Evolutionary conservation across 768 basidiomycete genomes (phyloP), one percentile per base, ranked within the genome.

Genomic region (Suillus subluteus): DNA sequence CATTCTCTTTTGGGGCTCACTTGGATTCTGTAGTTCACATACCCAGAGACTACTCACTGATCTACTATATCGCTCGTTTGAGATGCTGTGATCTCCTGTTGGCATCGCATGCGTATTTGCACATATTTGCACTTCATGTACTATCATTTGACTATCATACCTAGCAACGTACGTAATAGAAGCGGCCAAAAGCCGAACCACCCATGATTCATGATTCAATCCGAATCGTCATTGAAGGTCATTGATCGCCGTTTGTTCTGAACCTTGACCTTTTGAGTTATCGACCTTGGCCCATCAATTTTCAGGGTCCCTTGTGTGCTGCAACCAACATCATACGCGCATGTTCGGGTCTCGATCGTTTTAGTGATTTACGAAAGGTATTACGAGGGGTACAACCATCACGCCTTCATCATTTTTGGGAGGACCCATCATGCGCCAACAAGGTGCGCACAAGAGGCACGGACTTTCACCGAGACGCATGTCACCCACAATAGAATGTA

Each of bases 391-490:
- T 1, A 87, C 82, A 9, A 87, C 86, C 40, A 81, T 75, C 12
- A 89, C 83, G 23, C 58, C 65, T 4, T 76, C 79, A 0, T 76
- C 77, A 6, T 78, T 75, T 48, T 76, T 73, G 0, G 87, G 81
- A 66, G 79, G 76, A 15, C 92, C 92, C 86, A 94, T 88, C 66
- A 78, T 82, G 67, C 79, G 80, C 92, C 92, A 94, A 74, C 93
- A 95, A 4, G 87, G 84, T 6, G 73, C 82, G 73, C 94, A 95
- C 62, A 95, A 72, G 18, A 91, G 66, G 73, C 88, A 92, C 23
- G 92, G 93, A 71, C 87, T 92, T 74, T 95, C 91, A 12, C 90
- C 91, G 7, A 95, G 77, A 50, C 94, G 83, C 4, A 88, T 77
- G 78, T 95, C 93, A 15, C 89, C 89, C 18, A 87, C 80, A 43